Evolutionary conservation across 2,329 filamentous ascomycete species (phyloP), one percentile per base, ranked within the genome.

Genomic region (Epicoccum sorghinum): DNA sequence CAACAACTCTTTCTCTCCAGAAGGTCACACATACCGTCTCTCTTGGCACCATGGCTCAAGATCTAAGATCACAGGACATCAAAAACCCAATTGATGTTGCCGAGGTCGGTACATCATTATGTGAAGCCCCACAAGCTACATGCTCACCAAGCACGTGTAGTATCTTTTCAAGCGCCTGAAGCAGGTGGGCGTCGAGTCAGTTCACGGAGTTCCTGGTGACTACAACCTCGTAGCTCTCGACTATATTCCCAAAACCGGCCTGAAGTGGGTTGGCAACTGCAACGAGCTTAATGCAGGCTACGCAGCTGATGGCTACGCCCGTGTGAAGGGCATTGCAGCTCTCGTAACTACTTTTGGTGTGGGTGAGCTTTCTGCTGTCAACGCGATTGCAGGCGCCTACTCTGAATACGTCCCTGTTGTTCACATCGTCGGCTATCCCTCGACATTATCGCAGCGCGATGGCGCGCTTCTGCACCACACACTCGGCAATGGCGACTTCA

Each of bases 401-500:
- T 75, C 77, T 2, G 78, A 80, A 69, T 78, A 72, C 42, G 77
- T 78, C 4, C 78, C 78, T 12, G 71, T 80, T 32, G 73, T 80
- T 3, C 78, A 80, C 64, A 79, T 80, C 29, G 78, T 80, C 24
- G 78, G 78, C 37, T 76, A 75, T 35, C 78, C 78, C 1, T 74
- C 75, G 9, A 78, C 74, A 9, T 37, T 62, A 4, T 72, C 75
- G 1, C 75, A 79, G 62, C 69, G 70, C 39, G 70, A 74, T 57
- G 74, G 76, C 37, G 71, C 75, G 41, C 69, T 79, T 3, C 68
- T 81, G 12, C 79, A 81, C 57, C 79, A 80, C 62, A 79, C 77
- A 0, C 73, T 79, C 27, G 78, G 78, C 38, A 78, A 79, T 65
- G 78, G 91, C 55, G 88, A 96, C 76, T 96, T 90, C 75, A 87